phyloP scores from a whole-genome alignment of 805 yeast species.

The Helenozyma baotianmanensis region DNA sequence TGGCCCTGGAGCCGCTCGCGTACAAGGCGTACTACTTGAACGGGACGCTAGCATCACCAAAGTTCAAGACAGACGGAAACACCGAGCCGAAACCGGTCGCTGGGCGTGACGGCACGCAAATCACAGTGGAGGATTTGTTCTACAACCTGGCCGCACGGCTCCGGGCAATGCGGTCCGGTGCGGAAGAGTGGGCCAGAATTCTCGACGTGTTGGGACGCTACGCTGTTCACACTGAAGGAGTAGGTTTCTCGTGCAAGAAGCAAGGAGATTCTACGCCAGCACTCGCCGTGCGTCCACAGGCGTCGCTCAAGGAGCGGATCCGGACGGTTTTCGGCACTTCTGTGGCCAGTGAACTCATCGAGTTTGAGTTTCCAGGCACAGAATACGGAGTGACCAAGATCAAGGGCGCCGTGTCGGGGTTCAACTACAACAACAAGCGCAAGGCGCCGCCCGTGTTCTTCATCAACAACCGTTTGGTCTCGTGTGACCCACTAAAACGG shows the following conservation, averaged over 20 bases:
- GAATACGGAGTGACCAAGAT: slow-evolving; percentile 48
- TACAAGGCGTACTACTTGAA: slow-evolving; percentile 63
- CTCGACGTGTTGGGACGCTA: slow-evolving; percentile 81
- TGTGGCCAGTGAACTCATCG: slow-evolving; percentile 61
- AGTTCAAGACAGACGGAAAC: slow-evolving; percentile 29
- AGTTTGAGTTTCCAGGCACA: slow-evolving; percentile 31
- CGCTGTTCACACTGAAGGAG: slow-evolving; percentile 64
- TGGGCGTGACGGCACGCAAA: slow-evolving; percentile 82
- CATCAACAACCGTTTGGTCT: slow-evolving; percentile 77
- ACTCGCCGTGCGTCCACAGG: slow-evolving; percentile 51
- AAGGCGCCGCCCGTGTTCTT: slow-evolving; percentile 68
- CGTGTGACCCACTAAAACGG: slow-evolving; percentile 74
- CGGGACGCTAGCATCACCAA: slow-evolving; percentile 53
- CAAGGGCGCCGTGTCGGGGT: slow-evolving; percentile 61
- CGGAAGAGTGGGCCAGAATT: slow-evolving; percentile 73
- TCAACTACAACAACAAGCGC: slow-evolving; percentile 69
- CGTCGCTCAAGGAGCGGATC: slow-evolving; percentile 60
- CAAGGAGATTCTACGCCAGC: slow-evolving; percentile 70
- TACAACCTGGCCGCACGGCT: slow-evolving; percentile 81
- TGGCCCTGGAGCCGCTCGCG: slow-evolving; percentile 57
- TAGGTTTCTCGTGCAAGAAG: slow-evolving; percentile 78
- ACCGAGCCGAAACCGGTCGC: slow-evolving; percentile 69
- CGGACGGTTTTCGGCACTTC: slow-evolving; percentile 66
- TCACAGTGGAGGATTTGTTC: slow-evolving; percentile 82
- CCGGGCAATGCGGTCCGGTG: slow-evolving; percentile 56